Base-by-base conservation (phyloP, 2,329 filamentous ascomycete species). In the Colletotrichum sp. region DNA sequence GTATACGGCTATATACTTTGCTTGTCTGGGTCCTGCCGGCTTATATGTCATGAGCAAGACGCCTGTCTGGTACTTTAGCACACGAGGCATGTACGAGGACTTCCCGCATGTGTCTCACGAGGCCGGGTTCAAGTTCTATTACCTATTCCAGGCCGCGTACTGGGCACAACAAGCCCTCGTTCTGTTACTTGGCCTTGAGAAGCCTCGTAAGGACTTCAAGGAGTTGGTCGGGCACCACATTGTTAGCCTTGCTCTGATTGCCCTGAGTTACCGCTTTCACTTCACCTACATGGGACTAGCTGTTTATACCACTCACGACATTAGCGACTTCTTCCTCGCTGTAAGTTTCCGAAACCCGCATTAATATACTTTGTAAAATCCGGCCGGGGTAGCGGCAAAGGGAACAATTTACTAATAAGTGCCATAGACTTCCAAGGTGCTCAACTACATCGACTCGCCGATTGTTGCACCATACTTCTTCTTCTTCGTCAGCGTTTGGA, bases 1-100 rank as follows among this genome's bases (percentile, higher is more conserved):
- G 82, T 99, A 99, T 86, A 98, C 96, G 2, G 96, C 96, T 30
- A 88, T 98, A 70, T 98, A 99, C 89, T 98, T 98, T 84, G 92
- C 86, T 60, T 84, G 97, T 74, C 93, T 98, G 73, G 95, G 95
- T 2, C 96, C 96, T 3, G 93, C 93, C 71, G 96, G 96, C 70
- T 85, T 98, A 81, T 98, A 94, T 83, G 95, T 98, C 83, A 98
- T 99, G 96, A 94, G 91, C 82, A 90, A 91, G 77, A 96, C 95
- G n/a, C 93, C 96, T 9, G 92, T 98, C 57, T 98, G 96, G 96
- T 98, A 98, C 85, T 98, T 98, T 90, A 96, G 98, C 87, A 97
- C 95, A 3, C 89, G 88, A 32, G 95, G 92, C 84, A 98, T 98
- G 95, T 98, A 98, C 85, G 95, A 96, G 84, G 89, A 88, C 22